Evolutionary conservation across 2,329 filamentous ascomycete genomes (phyloP), one percentile per base, ranked within the genome.

Genomic region (Fusarium cicatricum): DNA sequence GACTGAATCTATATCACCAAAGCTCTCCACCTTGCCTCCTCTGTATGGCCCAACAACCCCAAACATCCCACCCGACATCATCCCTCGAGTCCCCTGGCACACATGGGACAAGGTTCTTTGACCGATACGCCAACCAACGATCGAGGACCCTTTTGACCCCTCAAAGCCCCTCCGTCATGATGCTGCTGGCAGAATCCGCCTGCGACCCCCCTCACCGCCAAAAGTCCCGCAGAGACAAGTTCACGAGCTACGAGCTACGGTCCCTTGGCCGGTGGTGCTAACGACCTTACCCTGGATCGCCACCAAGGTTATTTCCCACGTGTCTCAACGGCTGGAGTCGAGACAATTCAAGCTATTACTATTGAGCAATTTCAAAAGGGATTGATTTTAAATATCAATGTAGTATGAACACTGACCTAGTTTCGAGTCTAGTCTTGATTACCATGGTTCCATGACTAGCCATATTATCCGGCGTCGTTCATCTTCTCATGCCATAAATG

Each of bases 31-130:
- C 34, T 15, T 21, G 33, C 21, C 41, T 17, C 32, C 37, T 64
- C 43, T 52, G 60, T 52, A 57, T 63, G 60, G 60, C 29, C 48
- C 43, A 50, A 21, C 31, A 42, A 21, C 33, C 26, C 28, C 38
- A 50, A 60, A 53, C 52, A 64, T 64, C 51, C 60, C 42, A 62
- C 59, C 39, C 55, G 32, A 41, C 40, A 31, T 59, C 48, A 34
- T 43, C 26, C 14, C 36, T 38, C 55, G 41, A 16, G 42, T 59
- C 44, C 59, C 55, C 54, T 55, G 45, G 23, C 23, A 10, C 40
- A 34, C 43, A 32, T 32, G 29, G 52, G 44, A 45, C 61, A 41
- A 59, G 59, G 58, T 44, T 62, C 59, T 29, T 11, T 28, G 10
- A 5, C 14, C 34, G 36, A 39, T 14, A 10, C 15, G 19, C 55